Evolutionary conservation across 139 green algal species (phyloP).

Genomic region (Coccomyxa sp.): DNA sequence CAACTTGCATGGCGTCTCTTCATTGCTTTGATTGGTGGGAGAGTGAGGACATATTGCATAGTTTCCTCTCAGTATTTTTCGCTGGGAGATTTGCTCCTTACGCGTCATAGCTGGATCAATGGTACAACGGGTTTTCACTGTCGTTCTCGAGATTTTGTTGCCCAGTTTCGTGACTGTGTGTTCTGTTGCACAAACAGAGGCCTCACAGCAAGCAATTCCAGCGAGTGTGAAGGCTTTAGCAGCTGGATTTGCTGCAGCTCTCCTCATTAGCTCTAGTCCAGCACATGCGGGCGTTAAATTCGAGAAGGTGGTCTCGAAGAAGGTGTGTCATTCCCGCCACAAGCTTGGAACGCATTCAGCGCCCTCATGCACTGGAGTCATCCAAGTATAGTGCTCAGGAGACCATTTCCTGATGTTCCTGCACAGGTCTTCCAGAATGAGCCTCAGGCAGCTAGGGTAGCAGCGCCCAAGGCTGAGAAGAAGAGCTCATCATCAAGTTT

Average conservation of each 20-base stretch:
- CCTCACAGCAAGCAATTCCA: too few species aligned
- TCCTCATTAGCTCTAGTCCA: neutral
- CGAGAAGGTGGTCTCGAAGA: neutral
- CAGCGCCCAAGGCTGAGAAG: neutral
- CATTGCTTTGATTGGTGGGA: too few species aligned
- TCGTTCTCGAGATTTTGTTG: too few species aligned
- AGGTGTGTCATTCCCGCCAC: neutral
- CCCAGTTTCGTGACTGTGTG: too few species aligned
- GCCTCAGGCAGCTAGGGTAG: neutral
- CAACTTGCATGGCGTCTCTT: too few species aligned
- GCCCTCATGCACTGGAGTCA: neutral
- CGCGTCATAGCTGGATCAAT: too few species aligned
- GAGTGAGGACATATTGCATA: too few species aligned
- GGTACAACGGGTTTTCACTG: too few species aligned
- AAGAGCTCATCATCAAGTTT: neutral
- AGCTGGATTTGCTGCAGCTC: neutral
- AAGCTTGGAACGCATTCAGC: neutral
- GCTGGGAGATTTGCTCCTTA: too few species aligned
- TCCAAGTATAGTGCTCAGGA: neutral
- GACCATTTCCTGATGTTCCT: neutral
- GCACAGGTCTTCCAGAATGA: neutral
- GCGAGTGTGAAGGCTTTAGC: neutral
- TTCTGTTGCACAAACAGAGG: too few species aligned
- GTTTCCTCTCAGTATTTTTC: too few species aligned
- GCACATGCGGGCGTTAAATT: slow-evolving; percentile 3